Percentiles rank a stretch among this genome's conserved stretches.
Evolutionary conservation across 345 rosid genomes (phyloP).

Genomic region (Erucastrum elatum): DNA sequence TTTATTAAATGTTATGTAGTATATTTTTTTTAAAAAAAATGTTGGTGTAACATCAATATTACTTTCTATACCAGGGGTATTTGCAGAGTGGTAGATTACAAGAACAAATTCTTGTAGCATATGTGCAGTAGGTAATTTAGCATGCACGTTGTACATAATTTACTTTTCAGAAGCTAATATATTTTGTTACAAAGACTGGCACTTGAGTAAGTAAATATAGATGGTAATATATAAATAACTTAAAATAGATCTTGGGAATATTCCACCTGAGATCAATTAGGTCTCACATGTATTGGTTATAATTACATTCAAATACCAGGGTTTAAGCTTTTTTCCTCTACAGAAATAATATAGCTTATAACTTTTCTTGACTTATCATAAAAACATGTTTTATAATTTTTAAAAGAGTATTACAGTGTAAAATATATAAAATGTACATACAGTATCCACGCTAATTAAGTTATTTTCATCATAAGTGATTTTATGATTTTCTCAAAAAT

Average conservation of each 20-base stretch:
- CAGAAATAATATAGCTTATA: background rate
- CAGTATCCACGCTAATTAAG: background rate
- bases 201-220: constrained; percentile 11
- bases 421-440: background rate
- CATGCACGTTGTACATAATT: background rate
- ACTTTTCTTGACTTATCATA: background rate
- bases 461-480: background rate
- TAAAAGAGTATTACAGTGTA: background rate
- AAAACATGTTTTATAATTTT: background rate
- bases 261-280: constrained; percentile 22
- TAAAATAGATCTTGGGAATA: constrained; percentile 22
- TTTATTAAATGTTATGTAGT: background rate
- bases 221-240: background rate
- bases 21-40: background rate
- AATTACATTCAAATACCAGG: background rate
- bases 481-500: background rate
- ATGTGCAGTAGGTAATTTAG: constrained; percentile 32
- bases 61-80: background rate
- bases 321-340: background rate
- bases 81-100: constrained; percentile 31
- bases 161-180: background rate
- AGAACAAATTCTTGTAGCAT: constrained; percentile 15
- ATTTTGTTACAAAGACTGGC: constrained; percentile 12
- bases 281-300: constrained; percentile 15
- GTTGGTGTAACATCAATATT: constrained; percentile 19